A percentile compares a stretch with the other conserved stretches of the same genome.
These are phyloP conservation scores for Suillus placidus DNA, from an alignment of 768 basidiomycete genomes.

Conservation along the genomic window DNA sequence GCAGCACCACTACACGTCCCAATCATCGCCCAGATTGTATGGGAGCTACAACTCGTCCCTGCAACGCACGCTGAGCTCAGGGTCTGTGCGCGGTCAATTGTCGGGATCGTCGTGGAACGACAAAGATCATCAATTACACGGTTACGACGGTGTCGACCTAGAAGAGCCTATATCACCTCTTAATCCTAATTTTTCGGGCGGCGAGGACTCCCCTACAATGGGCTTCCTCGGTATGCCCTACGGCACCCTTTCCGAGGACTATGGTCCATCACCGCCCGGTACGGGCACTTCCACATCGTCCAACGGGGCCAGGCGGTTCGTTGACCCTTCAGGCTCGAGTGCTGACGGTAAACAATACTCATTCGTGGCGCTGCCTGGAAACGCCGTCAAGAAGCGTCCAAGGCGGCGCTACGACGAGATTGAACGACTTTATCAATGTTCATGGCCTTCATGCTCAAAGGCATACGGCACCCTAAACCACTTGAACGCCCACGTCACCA, in stretches of 20 bases:
- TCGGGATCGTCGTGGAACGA: conserved; percentile 32
- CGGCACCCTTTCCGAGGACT: conserved; percentile 50
- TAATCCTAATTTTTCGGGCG: conserved; percentile 54
- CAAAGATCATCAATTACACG: conserved; percentile 33
- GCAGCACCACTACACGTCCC: conserved; percentile 41
- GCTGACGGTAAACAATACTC: conserved; percentile 73
- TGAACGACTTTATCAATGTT: conserved; percentile 89
- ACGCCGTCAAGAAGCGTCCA: conserved; percentile 82
- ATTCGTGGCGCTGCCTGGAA: conserved; percentile 80
- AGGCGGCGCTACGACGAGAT: conserved; percentile 92
- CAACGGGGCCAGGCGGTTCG: conserved; percentile 30
- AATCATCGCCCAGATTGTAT: conserved; percentile 36
- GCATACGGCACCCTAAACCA: conserved; percentile 96
- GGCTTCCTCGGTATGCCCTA: conserved; percentile 39
- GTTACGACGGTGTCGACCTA: conserved; percentile 38
- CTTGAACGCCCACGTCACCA: conserved; percentile 96
- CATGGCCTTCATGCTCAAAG: conserved; percentile 77
- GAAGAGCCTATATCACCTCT: conserved; percentile 59
- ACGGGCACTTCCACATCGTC: conserved; percentile 65
- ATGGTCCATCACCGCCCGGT: conserved; percentile 63
- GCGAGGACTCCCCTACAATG: conserved; percentile 39
- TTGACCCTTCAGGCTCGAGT: conserved; percentile 32
- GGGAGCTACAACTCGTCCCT: conserved; percentile 43
- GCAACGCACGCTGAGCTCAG: conserved; percentile 48
- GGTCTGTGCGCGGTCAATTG: conserved; percentile 49